Conservation (phyloP, 108 stramenopile genomes). For the Stephanodiscus minutulus region DNA sequence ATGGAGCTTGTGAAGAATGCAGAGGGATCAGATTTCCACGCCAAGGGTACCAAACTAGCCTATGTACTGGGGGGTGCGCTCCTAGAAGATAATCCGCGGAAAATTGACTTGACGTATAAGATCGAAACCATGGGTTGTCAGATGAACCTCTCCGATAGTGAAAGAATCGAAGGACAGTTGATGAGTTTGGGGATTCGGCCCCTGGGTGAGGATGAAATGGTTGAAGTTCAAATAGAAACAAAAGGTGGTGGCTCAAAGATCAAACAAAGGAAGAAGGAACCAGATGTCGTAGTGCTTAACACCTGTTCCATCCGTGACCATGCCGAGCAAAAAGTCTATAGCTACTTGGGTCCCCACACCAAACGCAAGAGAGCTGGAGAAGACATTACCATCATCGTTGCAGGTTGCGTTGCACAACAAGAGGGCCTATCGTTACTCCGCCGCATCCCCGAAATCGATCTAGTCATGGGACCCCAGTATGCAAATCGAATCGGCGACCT, state of each 20-base stretch:
- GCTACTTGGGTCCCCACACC: conserved; percentile 69
- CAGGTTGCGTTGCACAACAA: conserved; percentile 91
- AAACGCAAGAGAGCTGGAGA: conserved; percentile 66
- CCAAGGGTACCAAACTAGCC: conserved; percentile 31
- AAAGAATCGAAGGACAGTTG: conserved; percentile 95
- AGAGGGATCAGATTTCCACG: not conserved
- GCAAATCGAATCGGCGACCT: conserved; percentile 95
- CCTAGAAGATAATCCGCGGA: conserved; percentile 21
- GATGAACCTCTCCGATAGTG: conserved; percentile 97
- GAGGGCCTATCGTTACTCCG: conserved; percentile 81
- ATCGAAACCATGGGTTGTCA: conserved; percentile 95
- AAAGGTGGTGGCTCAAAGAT: conserved; percentile 21
- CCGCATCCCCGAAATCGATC: conserved; percentile 83
- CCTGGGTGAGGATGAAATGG: conserved; percentile 32
- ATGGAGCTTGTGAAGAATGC: conserved; percentile 30
- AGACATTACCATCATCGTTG: conserved; percentile 84
- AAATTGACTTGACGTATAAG: conserved; percentile 64
- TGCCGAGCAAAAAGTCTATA: conserved; percentile 93
- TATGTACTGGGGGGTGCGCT: conserved; percentile 51
- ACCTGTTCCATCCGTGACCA: conserved; percentile 97
- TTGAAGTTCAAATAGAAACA: conserved; percentile 8
- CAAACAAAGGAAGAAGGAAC: conserved; percentile 41
- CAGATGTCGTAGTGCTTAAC: conserved; percentile 93
- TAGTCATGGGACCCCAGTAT: conserved; percentile 93
- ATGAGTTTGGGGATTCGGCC: conserved; percentile 81